phyloP scores from a whole-genome alignment of 306 rosid species.

The Sechiopsis laciniata region DNA sequence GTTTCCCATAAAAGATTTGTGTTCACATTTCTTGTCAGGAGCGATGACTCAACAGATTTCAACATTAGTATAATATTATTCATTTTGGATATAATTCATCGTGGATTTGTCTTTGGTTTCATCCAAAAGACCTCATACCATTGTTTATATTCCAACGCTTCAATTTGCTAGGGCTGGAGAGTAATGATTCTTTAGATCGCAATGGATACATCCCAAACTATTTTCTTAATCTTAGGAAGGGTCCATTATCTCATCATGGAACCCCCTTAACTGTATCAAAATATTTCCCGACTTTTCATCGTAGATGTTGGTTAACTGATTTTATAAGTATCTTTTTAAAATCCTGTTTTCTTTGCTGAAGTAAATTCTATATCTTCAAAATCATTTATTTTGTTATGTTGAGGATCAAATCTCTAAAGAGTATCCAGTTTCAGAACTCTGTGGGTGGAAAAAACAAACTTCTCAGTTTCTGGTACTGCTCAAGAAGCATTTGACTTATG shows the following conservation, averaged over 20 bases:
- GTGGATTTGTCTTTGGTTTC: too few relatives aligned
- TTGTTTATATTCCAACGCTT: too few relatives aligned
- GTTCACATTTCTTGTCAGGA: too few relatives aligned
- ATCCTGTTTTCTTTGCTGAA: background rate
- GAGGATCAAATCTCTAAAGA: background rate
- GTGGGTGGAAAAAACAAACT: background rate
- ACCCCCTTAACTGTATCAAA: background rate
- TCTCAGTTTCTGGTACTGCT: background rate
- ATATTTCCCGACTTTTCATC: background rate
- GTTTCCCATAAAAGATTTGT: too few relatives aligned
- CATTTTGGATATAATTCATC: too few relatives aligned
- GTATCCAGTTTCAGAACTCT: background rate
- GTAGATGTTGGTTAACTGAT: background rate
- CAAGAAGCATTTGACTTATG: background rate
- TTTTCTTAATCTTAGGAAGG: slow-evolving; percentile 6
- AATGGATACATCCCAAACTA: background rate
- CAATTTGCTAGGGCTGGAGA: background rate
- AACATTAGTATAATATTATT: too few relatives aligned
- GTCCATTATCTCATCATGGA: background rate
- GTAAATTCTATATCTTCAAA: slow-evolving; percentile 3
- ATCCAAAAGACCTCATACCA: too few relatives aligned
- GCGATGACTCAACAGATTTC: too few relatives aligned
- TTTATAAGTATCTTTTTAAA: background rate
- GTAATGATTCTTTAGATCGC: background rate
- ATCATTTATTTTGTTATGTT: background rate